Base-by-base conservation (phyloP, 768 basidiomycete species). In the Lactarius psammicola region DNA sequence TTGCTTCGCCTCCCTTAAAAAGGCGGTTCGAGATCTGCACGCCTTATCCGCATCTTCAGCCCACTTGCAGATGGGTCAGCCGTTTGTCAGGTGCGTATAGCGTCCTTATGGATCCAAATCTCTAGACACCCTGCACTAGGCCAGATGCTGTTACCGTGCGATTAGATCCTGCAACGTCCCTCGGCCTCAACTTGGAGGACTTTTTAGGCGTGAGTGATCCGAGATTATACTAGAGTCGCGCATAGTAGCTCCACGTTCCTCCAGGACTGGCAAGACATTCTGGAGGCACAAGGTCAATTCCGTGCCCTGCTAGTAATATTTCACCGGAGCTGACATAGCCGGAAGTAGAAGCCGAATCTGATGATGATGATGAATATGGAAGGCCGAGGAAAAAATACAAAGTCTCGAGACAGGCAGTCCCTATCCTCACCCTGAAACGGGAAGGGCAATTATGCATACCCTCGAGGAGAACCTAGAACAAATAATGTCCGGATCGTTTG, bases 1-100 rank as follows among this genome's bases (percentile, higher is more conserved):
- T 23, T 94, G 92, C 71, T 91, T 89, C 68, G 79, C 85, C 44
- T 82, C 88, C 13, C 79, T 96, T 55, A 93, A 91, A 78, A 90
- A 90, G 72, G 84, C 89, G 4, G 83, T 92, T 42, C 82, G 87
- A 68, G 87, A 94, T 62, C 69, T 89, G 68, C 82, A 83, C 61
- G 77, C 80, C 4, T 66, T 78, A 44, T 72, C 80, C 15, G 76
- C 78, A 1, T 74, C 76, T 53, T 83, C 83, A 58, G 80, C 78
- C 10, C 81, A 86, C 40, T 78, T 92, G 33, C 88, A 93, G 73
- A 87, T 94, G 85, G 80, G 80, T 23, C 89, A 91, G 69, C 80
- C 86, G 0, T 84, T 78, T 49, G 81, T 85, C 30, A 83, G 84
- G 91, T 91, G 71, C 64, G 80, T 73, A 31, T 59, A 2, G 36